Evolutionary conservation across 495 filamentous ascomycete species (phyloP).

Genomic region (Penicillium robsamsonii): DNA sequence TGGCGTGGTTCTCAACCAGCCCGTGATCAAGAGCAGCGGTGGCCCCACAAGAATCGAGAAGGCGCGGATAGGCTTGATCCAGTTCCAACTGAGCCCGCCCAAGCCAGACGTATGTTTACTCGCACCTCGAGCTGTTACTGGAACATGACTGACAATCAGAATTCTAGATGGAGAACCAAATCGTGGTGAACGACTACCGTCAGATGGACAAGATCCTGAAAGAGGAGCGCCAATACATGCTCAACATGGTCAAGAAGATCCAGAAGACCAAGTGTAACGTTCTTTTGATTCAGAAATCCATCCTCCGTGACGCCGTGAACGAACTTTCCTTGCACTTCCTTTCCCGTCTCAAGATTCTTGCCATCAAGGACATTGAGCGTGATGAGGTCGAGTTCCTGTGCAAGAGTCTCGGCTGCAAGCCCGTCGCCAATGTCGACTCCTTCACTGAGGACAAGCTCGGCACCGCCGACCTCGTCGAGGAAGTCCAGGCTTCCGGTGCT

Average conservation of each 20-base stretch:
- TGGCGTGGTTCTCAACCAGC: slow-evolving; percentile 88
- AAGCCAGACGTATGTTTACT: slow-evolving; percentile 80
- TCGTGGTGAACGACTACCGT: slow-evolving; percentile 97
- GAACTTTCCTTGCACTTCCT: slow-evolving; percentile 96
- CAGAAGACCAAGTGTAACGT: slow-evolving; percentile 99
- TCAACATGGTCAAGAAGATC: slow-evolving; percentile 99
- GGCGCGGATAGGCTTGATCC: slow-evolving; percentile 92
- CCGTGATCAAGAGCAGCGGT: slow-evolving; percentile 87
- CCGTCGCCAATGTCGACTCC: slow-evolving; percentile 96
- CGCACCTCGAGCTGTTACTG: neutral
- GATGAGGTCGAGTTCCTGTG: slow-evolving; percentile 99
- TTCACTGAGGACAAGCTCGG: slow-evolving; percentile 99
- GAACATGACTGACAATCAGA: slow-evolving; percentile 2
- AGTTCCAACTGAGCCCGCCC: slow-evolving; percentile 96
- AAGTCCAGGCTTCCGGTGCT: slow-evolving; percentile 80
- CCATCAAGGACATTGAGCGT: slow-evolving; percentile 94
- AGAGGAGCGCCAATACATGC: slow-evolving; percentile 94
- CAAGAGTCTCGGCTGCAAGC: slow-evolving; percentile 97
- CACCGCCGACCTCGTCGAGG: slow-evolving; percentile 91
- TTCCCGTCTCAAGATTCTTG: slow-evolving; percentile 91
- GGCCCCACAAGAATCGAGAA: slow-evolving; percentile 95
- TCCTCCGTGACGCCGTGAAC: slow-evolving; percentile 95
- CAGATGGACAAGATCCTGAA: slow-evolving; percentile 99
- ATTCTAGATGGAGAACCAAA: slow-evolving; percentile 94
- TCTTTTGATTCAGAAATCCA: slow-evolving; percentile 96